A percentile compares a stretch with the other conserved stretches of the same genome.
phyloP scores from a whole-genome alignment of 805 yeast genomes.

The Cyberlindnera xylosilytica region DNA sequence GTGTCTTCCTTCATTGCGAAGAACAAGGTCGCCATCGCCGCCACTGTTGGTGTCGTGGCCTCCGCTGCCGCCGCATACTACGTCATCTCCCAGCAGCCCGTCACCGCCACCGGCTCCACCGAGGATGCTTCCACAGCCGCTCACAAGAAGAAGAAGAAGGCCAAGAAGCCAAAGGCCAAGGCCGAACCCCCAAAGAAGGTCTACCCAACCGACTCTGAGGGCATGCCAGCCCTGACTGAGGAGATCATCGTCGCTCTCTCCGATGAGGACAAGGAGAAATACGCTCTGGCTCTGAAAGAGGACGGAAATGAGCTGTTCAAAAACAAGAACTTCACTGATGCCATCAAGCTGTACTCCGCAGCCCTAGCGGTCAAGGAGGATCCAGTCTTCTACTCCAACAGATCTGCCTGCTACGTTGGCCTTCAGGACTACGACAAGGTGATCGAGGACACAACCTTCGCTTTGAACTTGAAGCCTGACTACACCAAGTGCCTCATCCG shows the following conservation, averaged over 20 bases:
- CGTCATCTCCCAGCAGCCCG: conserved; percentile 39
- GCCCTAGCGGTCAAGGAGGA: conserved; percentile 78
- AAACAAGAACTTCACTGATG: conserved; percentile 64
- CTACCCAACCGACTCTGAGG: conserved; percentile 54
- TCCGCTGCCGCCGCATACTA: conserved; percentile 62
- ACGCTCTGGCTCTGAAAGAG: conserved; percentile 78
- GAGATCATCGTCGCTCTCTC: conserved; percentile 44
- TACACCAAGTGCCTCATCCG: conserved; percentile 89
- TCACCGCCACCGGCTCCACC: conserved; percentile 15
- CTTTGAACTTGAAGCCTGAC: conserved; percentile 82
- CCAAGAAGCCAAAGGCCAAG: conserved; percentile 32
- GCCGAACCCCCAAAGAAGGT: conserved; percentile 24
- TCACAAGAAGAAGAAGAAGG: conserved; percentile 37
- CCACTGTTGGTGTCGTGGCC: conserved; percentile 61
- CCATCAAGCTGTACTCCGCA: conserved; percentile 72
- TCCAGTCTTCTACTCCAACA: conserved; percentile 89
- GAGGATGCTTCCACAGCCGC: conserved; percentile 12
- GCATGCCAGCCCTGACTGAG: conserved; percentile 55
- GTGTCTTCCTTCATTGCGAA: conserved; percentile 31
- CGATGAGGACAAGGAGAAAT: conserved; percentile 51
- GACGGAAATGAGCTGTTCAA: conserved; percentile 85
- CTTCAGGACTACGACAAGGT: conserved; percentile 78
- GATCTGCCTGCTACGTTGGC: conserved; percentile 94
- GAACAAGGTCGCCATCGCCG: conserved; percentile 59
- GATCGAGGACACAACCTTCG: conserved; percentile 81